Conservation (phyloP, 2,329 filamentous ascomycete genomes). For the Aspergillus quadricinctus region DNA sequence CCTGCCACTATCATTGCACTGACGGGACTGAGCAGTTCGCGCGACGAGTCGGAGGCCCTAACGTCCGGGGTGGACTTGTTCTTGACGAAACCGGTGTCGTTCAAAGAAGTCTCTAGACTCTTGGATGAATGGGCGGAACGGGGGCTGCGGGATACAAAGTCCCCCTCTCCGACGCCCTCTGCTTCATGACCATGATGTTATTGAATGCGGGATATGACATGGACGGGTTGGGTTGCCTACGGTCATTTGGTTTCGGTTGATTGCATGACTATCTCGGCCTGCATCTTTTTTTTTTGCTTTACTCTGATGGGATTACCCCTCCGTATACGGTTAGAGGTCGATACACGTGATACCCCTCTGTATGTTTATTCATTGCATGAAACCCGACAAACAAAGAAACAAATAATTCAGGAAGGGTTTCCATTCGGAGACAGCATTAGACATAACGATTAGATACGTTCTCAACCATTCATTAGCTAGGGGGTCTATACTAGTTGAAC, state of each 20-base stretch:
- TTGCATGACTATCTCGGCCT: neutral
- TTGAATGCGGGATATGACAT: neutral
- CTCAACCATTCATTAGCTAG: neutral
- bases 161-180: neutral
- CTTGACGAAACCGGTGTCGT: constrained; percentile 45
- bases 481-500: neutral
- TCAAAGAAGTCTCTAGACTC: constrained; percentile 40
- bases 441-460: neutral
- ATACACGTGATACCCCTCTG: neutral
- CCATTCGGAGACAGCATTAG: neutral
- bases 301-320: neutral
- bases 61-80: constrained; percentile 44
- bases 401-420: neutral
- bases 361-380: neutral
- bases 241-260: neutral
- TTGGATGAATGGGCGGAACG: constrained; percentile 31
- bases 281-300: neutral
- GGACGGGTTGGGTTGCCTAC: neutral
- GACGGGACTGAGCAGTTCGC: constrained; percentile 42
- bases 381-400: neutral
- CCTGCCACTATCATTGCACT: constrained; percentile 42
- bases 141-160: neutral
- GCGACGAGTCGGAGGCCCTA: constrained; percentile 42
- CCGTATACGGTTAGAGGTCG: neutral
- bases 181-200: neutral